phyloP scores from a whole-genome alignment of 805 yeast species.

The Yamadazyma akitaensis region DNA sequence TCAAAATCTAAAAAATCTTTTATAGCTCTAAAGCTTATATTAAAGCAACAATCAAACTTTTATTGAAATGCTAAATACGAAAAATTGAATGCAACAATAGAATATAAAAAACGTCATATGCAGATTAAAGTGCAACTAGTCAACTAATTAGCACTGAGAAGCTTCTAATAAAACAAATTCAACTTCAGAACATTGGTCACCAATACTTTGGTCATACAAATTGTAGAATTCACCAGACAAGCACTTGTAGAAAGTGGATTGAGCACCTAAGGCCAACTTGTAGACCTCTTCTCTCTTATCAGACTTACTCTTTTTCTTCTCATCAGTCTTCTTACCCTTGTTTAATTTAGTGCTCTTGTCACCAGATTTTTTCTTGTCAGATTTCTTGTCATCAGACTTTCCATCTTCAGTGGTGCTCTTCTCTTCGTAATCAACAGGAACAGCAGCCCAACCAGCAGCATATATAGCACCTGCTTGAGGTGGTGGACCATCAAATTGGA shows the following conservation, averaged over 20 bases:
- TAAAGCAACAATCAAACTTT: not conserved
- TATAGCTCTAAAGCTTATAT: too few species aligned
- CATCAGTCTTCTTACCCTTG: not conserved
- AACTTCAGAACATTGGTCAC: constrained; percentile 42
- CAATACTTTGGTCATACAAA: constrained; percentile 57
- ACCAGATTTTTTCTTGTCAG: not conserved
- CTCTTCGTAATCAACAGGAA: constrained; percentile 14
- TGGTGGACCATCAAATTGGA: constrained; percentile 78
- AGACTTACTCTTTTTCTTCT: not conserved
- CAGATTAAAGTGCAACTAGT: not conserved
- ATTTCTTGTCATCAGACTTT: constrained; percentile 1
- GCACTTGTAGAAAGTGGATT: constrained; percentile 69
- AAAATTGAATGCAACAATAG: constrained; percentile 3
- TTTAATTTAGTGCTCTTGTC: not conserved
- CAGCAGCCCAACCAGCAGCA: constrained; percentile 61
- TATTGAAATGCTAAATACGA: constrained; percentile 1
- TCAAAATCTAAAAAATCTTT: too few species aligned
- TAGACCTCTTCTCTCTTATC: constrained; percentile 6
- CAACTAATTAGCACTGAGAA: constrained; percentile 13
- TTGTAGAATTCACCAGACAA: constrained; percentile 75
- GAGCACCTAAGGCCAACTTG: constrained; percentile 59
- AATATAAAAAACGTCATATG: not conserved
- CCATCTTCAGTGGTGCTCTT: not conserved
- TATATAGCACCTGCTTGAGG: constrained; percentile 76
- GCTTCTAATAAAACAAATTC: constrained; percentile 18